Conservation (phyloP, 176 grass and related monocot genomes). For the Aegilops umbellulata region DNA sequence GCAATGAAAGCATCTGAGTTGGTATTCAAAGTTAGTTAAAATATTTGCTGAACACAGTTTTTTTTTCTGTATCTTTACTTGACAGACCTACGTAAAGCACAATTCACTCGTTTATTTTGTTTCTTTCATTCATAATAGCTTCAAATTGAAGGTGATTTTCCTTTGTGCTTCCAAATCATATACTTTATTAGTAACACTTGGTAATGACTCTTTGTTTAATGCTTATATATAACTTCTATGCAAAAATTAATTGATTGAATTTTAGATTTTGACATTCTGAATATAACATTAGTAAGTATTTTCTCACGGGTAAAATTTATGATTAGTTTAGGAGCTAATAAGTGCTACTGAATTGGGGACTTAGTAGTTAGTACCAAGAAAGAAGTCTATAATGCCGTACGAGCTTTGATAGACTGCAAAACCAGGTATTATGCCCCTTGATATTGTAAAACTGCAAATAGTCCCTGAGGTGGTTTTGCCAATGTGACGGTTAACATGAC, state of each 20-base stretch:
- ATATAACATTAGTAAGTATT: neutral
- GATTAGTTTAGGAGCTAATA: constrained; percentile 7
- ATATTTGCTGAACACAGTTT: neutral
- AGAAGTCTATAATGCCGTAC: neutral
- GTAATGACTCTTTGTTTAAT: neutral
- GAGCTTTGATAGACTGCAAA: neutral
- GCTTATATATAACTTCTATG: constrained; percentile 6
- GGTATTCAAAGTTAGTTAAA: neutral
- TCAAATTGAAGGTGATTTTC: neutral
- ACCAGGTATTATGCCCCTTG: neutral
- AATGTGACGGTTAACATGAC: neutral
- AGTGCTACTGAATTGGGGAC: neutral
- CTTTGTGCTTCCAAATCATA: neutral
- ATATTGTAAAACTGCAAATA: neutral
- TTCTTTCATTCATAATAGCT: neutral
- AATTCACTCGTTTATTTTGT: neutral
- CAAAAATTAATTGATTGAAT: neutral
- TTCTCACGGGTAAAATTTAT: neutral
- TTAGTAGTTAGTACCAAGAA: neutral
- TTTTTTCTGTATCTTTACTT: constrained; percentile 10
- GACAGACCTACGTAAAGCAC: neutral
- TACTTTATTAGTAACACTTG: neutral
- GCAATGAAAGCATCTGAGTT: neutral
- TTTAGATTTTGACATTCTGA: constrained; percentile 1
- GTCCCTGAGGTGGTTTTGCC: neutral